Base-by-base conservation (phyloP, 257 asterid species). In the Nicotiana knightiana region DNA sequence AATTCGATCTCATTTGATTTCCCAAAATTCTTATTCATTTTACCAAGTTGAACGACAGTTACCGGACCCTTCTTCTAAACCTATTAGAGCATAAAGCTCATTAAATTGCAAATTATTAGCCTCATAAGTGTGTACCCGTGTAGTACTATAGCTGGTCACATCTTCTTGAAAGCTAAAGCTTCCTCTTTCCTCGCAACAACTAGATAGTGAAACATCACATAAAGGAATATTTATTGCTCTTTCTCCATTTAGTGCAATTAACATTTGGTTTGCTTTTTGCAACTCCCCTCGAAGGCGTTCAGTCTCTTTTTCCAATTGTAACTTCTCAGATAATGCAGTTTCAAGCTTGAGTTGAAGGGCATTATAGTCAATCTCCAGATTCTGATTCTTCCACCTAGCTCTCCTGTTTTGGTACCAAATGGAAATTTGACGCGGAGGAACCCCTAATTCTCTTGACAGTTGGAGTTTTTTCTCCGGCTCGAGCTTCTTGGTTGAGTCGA, bases 351-450 rank as follows among this genome's bases (percentile, higher is more conserved):
- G 63, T 83, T 93, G 97, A 24, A 93, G 88, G n/a, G 93, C 87
- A 67, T 88, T 85, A 82, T 86, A 84, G 86, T 91, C 97, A 1
- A 91, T 80, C 30, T 95, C 98, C 17, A 95, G 88, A 78, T 85
- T 90, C 90, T 95, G 98, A 54, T 83, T 93, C 91, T 90, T 93
- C 99, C 98, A 93, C 0, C 99, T 85, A 3, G 99, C 97, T 17
- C 97, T 75, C 87, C 90, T 92, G 92, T 95, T 95, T 82, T 95
- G 99, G 77, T 93, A 73, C 99, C 99, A 93, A 4, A 95, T 92
- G 3, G 99, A 97, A 30, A 95, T 87, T 83, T 95, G 98, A 6
- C 98, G 80, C 0, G 99, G 96, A 0, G 97, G 97, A 7, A 93
- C 89, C 46, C 96, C 93, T 12, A 95, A 88, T 80, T 93, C 90